phyloP scores from a whole-genome alignment of 2,329 filamentous ascomycete species.

The Aspergillaceae sp. region DNA sequence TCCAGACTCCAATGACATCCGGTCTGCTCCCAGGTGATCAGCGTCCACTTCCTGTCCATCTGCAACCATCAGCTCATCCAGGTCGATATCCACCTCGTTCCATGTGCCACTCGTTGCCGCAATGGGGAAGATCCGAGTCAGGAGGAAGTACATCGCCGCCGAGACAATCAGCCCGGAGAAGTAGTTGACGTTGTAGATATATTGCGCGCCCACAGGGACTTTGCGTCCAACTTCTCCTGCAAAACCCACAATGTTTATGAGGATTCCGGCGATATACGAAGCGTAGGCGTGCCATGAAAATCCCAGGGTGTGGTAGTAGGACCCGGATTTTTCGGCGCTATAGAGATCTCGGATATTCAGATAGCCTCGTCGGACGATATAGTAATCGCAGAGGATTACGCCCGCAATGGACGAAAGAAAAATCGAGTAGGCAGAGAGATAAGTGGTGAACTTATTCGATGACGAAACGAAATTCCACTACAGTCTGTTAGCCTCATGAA shows the following conservation, averaged over 20 bases:
- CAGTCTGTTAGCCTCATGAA: conserved; percentile 7
- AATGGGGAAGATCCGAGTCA: conserved; percentile 63
- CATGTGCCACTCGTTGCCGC: conserved; percentile 66
- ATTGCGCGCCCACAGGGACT: conserved; percentile 70
- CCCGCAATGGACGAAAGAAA: conserved; percentile 91
- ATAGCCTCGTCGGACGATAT: conserved; percentile 73
- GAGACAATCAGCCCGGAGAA: conserved; percentile 75
- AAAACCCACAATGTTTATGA: conserved; percentile 89
- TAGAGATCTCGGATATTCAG: conserved; percentile 72
- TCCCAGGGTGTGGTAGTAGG: conserved; percentile 70
- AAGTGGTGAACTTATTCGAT: conserved; percentile 80
- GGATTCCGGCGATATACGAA: conserved; percentile 72
- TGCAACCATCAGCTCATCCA: conserved; percentile 20
- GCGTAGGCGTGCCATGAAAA: conserved; percentile 76
- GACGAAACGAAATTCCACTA: conserved; percentile 59
- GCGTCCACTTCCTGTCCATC: conserved; percentile 25
- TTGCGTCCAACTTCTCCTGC: conserved; percentile 64
- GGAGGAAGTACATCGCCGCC: conserved; percentile 54
- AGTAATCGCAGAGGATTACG: conserved; percentile 87
- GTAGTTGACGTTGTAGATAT: conserved; percentile 87
- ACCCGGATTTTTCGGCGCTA: conserved; percentile 47
- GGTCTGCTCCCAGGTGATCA: conserved; percentile 13
- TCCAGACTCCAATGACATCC: conserved; percentile 1
- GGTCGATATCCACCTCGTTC: conserved; percentile 57
- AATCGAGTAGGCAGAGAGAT: conserved; percentile 83